Conservation (phyloP, 2,329 filamentous ascomycete genomes). For the Chlorencoelia australis region DNA sequence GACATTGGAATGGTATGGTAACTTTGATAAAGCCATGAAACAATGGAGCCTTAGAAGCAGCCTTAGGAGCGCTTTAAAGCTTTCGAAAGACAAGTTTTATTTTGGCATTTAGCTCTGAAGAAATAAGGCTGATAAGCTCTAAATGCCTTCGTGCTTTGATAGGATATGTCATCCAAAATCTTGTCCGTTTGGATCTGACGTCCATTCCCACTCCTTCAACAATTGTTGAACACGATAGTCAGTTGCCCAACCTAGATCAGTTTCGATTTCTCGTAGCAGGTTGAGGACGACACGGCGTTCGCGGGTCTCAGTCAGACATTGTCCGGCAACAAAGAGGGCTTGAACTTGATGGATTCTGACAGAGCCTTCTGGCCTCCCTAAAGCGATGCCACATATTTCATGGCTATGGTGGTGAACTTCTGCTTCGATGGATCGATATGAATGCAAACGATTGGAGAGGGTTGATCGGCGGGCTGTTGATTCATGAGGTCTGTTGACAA, state of each 20-base stretch:
- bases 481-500: constrained; percentile 49
- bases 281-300: constrained; percentile 46
- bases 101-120: not conserved
- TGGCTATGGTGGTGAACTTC: constrained; percentile 46
- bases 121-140: not conserved
- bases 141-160: too few relatives aligned
- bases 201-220: constrained; percentile 32
- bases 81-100: not conserved
- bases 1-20: too few relatives aligned
- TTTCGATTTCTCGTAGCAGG: constrained; percentile 47
- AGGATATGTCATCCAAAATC: not conserved
- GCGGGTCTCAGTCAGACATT: constrained; percentile 43
- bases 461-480: constrained; percentile 41
- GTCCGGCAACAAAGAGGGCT: constrained; percentile 50
- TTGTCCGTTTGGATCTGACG: constrained; percentile 11
- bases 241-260: constrained; percentile 54
- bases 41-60: not conserved
- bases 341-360: constrained; percentile 49
- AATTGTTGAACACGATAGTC: constrained; percentile 49
- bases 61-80: not conserved
- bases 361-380: constrained; percentile 43
- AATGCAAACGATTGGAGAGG: constrained; percentile 42
- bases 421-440: constrained; percentile 45
- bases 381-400: constrained; percentile 51
- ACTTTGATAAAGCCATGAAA: constrained; percentile 1